phyloP scores from a whole-genome alignment of 192 early-diverging fungal genomes.

The Podila minutissima region DNA sequence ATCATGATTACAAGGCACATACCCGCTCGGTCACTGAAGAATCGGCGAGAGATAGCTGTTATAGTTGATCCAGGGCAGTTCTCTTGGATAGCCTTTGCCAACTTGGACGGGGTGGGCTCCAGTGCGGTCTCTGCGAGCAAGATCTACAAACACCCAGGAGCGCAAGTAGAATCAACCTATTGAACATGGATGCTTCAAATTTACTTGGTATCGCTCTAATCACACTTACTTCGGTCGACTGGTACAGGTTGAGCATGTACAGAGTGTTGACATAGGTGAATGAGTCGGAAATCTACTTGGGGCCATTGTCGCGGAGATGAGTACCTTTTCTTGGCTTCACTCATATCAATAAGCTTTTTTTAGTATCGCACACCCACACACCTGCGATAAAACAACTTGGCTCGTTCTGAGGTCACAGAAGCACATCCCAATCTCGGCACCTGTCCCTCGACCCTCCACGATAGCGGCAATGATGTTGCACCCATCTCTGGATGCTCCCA shows the following conservation, averaged over 20 bases:
- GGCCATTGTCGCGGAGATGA: neutral
- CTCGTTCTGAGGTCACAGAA: conserved; percentile 67
- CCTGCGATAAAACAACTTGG: conserved; percentile 70
- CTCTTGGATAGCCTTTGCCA: conserved; percentile 59
- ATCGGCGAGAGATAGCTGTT: conserved; percentile 60
- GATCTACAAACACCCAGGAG: conserved; percentile 32
- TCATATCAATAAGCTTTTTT: no score
- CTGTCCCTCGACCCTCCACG: conserved; percentile 59
- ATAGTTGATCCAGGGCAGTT: conserved; percentile 53
- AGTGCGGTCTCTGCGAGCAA: conserved; percentile 59
- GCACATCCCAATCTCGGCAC: conserved; percentile 67
- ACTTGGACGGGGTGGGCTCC: conserved; percentile 63
- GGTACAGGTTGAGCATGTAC: conserved; percentile 64
- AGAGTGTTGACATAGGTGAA: conserved; percentile 69
- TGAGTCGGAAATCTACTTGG: conserved; percentile 67
- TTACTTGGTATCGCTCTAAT: neutral
- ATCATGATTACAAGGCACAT: conserved; percentile 3
- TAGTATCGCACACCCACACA: conserved; percentile 12
- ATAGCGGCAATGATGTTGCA: conserved; percentile 55
- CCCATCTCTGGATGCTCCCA: conserved; percentile 2
- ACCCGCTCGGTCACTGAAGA: conserved; percentile 66
- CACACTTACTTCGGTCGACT: conserved; percentile 64
- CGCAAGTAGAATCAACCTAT: no score
- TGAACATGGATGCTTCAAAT: neutral
- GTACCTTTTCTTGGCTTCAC: no score